Evolutionary conservation across 768 basidiomycete species (phyloP), one percentile per base, ranked within the genome.

Genomic region (Rhodotorula kratochvilovae): DNA sequence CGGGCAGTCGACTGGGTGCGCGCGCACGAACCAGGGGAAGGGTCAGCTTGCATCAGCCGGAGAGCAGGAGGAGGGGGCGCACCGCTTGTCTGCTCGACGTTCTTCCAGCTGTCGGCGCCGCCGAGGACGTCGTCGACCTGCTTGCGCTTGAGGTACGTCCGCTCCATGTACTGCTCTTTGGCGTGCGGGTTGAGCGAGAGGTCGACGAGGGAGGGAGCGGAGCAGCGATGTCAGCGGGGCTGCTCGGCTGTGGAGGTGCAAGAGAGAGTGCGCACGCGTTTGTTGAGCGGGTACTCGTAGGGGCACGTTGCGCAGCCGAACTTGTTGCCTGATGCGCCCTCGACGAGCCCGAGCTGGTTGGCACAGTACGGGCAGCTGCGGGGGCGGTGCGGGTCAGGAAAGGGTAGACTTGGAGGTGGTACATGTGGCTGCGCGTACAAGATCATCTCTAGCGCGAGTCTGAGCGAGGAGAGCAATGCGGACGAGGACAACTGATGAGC

Each of bases 81-180:
- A 91, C 92, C 88, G 76, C 87, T 84, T 0, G 90, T 92, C 59
- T 88, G 87, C 80, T 95, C 94, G 5, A 93, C 94, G 80, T 96
- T 90, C 66, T 88, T 89, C 92, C 94, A 96, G 81, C 87, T 88
- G 70, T 92, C 91, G 48, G 91, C 92, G 6, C 92, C 93, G 61
- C 95, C 96, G 36, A 98, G 83, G 12, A 99, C 94, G 77, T 98
- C 96, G 79, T 99, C 96, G 21, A 92, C 89, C 76, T 88, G 86
- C 78, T 98, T 98, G n/a, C 90, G 85, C 75, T 88, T 88, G 61
- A 96, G 83, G 63, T 91, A 90, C 13, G 93, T 96, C 87, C 96
- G 93, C 91, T 96, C 75, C n/a, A 69, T 43, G 66, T 92, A 90
- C 31, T 92, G 92, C 88, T 11, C n/a, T n/a, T n/a, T n/a, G n/a